Conservation (phyloP, 106 monocot species). For the Hemerocallis citrina region DNA sequence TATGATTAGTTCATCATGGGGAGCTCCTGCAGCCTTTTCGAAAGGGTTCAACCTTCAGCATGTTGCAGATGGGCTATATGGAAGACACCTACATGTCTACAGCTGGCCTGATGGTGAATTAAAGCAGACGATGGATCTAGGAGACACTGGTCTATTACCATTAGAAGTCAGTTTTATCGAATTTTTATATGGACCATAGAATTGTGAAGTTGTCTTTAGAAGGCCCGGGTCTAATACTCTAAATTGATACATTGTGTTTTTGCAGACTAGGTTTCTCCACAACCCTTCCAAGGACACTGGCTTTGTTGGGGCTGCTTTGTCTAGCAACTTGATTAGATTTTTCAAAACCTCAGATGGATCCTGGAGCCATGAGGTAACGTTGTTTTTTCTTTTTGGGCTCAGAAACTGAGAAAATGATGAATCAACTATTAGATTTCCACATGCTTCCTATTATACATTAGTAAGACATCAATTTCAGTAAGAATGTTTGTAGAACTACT, state of each 20-base stretch:
- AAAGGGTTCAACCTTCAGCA: conserved; percentile 81
- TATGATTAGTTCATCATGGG: conserved; percentile 98
- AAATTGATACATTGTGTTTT: background rate
- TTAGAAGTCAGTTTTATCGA: conserved; percentile 62
- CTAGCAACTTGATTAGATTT: conserved; percentile 92
- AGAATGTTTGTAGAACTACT: no score
- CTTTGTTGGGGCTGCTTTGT: conserved; percentile 81
- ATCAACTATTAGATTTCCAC: no score
- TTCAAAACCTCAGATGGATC: conserved; percentile 71
- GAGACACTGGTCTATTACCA: conserved; percentile 71
- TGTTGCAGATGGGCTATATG: conserved; percentile 79
- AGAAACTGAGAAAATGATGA: no score
- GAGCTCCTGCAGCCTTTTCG: conserved; percentile 81
- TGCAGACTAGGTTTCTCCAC: conserved; percentile 85
- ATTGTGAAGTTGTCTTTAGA: background rate
- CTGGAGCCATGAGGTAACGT: conserved; percentile 85
- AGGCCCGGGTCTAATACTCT: no score
- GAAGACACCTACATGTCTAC: conserved; percentile 77
- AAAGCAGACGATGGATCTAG: conserved; percentile 89
- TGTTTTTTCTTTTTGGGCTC: no score
- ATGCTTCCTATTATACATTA: no score
- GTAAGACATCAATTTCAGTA: no score
- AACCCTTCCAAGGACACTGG: conserved; percentile 87
- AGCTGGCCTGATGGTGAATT: conserved; percentile 94
- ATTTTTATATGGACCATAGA: no score